Evolutionary conservation across 1,284 basidiomycete genomes (phyloP).

Genomic region (Ceratorhiza oryzae-sativae): DNA sequence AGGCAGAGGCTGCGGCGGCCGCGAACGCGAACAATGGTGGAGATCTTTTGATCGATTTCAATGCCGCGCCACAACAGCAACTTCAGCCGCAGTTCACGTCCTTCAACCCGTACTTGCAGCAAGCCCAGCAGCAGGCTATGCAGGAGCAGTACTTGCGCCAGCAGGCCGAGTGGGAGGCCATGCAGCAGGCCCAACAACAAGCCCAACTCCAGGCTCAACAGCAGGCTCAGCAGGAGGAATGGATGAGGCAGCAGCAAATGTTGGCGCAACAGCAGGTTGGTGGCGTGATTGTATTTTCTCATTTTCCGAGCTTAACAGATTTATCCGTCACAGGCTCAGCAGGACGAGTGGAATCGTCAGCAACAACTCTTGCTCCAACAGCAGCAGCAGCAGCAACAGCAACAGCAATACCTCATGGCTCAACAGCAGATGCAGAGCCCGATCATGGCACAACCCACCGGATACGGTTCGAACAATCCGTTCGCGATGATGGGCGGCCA

Average conservation of each 20-base stretch:
- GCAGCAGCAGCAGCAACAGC: constrained; percentile 59
- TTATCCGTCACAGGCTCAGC: constrained; percentile 56
- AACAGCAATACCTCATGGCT: constrained; percentile 58
- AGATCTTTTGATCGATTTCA: constrained; percentile 34
- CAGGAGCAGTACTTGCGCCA: constrained; percentile 48
- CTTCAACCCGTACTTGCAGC: constrained; percentile 97
- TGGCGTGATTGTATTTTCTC: neutral
- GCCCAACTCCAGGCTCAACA: constrained; percentile 55
- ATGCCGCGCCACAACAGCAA: constrained; percentile 46
- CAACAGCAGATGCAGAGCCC: constrained; percentile 55
- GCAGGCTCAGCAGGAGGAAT: constrained; percentile 72
- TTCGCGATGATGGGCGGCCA: constrained; percentile 64
- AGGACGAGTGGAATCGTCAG: constrained; percentile 73
- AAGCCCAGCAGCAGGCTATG: constrained; percentile 75
- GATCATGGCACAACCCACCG: constrained; percentile 61
- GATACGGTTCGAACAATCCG: constrained; percentile 91
- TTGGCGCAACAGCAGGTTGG: constrained; percentile 28
- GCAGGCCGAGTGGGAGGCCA: constrained; percentile 52
- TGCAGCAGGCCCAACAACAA: constrained; percentile 52
- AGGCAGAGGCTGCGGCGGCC: constrained; percentile 65
- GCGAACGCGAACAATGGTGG: constrained; percentile 1
- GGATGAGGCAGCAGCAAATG: constrained; percentile 59
- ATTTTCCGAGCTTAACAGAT: neutral
- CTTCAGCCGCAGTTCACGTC: constrained; percentile 82
- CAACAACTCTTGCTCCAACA: constrained; percentile 67